These are phyloP conservation scores for Eutrema salsugineum DNA, from an alignment of 441 rosid genomes.

Conservation along the genomic window DNA sequence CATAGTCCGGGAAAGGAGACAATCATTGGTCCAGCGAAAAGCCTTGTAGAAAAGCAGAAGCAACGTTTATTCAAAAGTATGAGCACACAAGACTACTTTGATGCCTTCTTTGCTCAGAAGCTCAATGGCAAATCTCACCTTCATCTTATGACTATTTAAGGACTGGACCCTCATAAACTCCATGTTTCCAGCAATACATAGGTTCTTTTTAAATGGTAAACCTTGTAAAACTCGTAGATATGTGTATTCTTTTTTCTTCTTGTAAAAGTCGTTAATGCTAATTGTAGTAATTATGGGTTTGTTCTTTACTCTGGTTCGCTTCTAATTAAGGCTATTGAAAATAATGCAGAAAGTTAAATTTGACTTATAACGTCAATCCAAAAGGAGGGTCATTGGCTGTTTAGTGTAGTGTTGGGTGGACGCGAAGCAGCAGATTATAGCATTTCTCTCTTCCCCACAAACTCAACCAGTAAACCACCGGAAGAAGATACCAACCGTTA, in stretches of 20 bases:
- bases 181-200: neutral
- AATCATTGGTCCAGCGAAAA: constrained; percentile 24
- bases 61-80: constrained; percentile 20
- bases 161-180: neutral
- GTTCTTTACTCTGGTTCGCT: no score
- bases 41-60: constrained; percentile 15
- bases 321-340: neutral
- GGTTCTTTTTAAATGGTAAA: neutral
- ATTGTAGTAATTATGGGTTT: no score
- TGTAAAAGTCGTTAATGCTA: no score
- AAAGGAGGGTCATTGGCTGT: no score
- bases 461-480: constrained; percentile 19
- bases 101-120: constrained; percentile 29
- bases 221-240: no score
- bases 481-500: constrained; percentile 38
- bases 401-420: neutral
- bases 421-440: constrained; percentile 16
- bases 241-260: no score
- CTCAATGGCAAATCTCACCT: constrained; percentile 33
- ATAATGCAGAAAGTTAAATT: no score
- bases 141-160: constrained; percentile 9
- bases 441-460: neutral
- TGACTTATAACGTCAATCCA: no score
- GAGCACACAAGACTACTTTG: constrained; percentile 28
- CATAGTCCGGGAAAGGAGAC: constrained; percentile 29